Evolutionary conservation across 306 rosid species (phyloP).

Genomic region (Benincasa hispida): DNA sequence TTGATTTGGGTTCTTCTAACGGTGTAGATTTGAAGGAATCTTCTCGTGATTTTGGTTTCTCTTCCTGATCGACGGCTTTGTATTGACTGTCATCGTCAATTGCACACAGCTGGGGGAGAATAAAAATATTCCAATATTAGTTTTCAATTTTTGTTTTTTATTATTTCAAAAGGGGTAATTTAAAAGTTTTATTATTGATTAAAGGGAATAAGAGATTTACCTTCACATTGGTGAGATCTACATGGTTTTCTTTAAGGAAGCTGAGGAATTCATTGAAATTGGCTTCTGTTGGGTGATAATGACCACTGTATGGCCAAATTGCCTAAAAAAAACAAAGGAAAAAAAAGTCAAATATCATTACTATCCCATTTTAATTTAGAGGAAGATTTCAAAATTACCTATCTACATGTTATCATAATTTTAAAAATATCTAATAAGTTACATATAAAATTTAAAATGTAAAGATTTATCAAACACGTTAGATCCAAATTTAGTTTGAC

Average conservation of each 20-base stretch:
- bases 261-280: slow-evolving; percentile 65
- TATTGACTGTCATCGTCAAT: slow-evolving; percentile 60
- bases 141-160: neutral
- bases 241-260: slow-evolving; percentile 66
- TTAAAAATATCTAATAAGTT: no score
- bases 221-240: slow-evolving; percentile 77
- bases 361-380: neutral
- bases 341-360: no score
- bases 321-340: slow-evolving; percentile 27
- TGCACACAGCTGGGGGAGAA: slow-evolving; percentile 41
- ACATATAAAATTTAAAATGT: no score
- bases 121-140: neutral
- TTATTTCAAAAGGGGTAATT: neutral
- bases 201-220: slow-evolving; percentile 15
- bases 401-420: no score
- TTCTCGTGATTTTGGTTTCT: slow-evolving; percentile 11
- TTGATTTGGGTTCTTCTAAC: neutral
- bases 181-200: neutral
- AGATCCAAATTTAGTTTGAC: no score
- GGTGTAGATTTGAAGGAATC: slow-evolving; percentile 11
- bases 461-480: no score
- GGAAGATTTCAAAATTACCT: no score
- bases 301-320: slow-evolving; percentile 96
- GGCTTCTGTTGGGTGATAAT: slow-evolving; percentile 87
- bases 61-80: slow-evolving; percentile 12